Evolutionary conservation across 371 early-diverging fungal species (phyloP).

Genomic region (Apophysomyces variabilis): DNA sequence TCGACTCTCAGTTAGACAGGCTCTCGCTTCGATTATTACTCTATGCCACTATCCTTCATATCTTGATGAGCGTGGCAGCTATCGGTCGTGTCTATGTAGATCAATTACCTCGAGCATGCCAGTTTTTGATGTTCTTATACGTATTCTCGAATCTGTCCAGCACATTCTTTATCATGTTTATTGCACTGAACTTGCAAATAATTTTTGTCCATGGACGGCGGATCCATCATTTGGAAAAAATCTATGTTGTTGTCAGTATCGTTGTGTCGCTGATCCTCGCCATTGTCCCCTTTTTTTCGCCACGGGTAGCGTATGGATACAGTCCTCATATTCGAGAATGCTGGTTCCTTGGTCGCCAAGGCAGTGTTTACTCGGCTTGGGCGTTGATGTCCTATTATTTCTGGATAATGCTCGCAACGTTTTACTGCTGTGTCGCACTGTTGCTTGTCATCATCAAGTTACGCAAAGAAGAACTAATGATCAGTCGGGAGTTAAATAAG

Average conservation of each 20-base stretch:
- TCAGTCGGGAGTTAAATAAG: constrained; percentile 14
- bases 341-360: constrained; percentile 13
- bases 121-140: constrained; percentile 21
- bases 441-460: constrained; percentile 17
- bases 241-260: constrained; percentile 11
- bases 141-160: constrained; percentile 19
- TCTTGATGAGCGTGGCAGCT: constrained; percentile 14
- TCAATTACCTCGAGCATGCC: not conserved
- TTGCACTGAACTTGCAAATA: constrained; percentile 22
- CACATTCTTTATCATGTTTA: constrained; percentile 16
- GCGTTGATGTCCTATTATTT: constrained; percentile 18
- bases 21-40: constrained; percentile 24
- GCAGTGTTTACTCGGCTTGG: constrained; percentile 6
- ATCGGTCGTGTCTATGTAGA: constrained; percentile 2
- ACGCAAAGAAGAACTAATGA: constrained; percentile 13
- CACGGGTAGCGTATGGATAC: constrained; percentile 12
- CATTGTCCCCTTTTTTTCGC: constrained; percentile 12
- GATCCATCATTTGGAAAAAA: constrained; percentile 7
- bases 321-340: constrained; percentile 2
- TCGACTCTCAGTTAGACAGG: constrained; percentile 15
- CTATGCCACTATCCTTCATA: constrained; percentile 16
- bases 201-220: constrained; percentile 15
- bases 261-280: constrained; percentile 10
- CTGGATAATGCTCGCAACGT: constrained; percentile 17
- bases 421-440: constrained; percentile 15